phyloP scores from a whole-genome alignment of 2,329 filamentous ascomycete genomes.

The Sporothrix protearum region DNA sequence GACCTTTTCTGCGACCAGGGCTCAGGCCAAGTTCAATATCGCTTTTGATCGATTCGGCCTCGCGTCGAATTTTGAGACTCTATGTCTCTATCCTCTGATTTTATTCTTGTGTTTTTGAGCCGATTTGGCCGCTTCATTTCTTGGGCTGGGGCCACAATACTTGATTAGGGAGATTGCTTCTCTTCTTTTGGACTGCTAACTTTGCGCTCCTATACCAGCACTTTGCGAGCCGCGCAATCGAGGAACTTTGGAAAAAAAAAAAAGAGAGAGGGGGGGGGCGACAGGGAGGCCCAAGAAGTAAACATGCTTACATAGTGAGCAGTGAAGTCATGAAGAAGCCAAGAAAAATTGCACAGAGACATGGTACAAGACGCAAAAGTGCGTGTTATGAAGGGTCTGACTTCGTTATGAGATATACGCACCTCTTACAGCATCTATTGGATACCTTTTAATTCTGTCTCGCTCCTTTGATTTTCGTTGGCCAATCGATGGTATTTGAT shows the following conservation, averaged over 20 bases:
- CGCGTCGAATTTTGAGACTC: not conserved
- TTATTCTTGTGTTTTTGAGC: not conserved
- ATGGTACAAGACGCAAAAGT: not conserved
- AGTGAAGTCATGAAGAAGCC: not conserved
- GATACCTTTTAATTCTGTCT: not conserved
- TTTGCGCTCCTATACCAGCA: not conserved
- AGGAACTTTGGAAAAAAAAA: no score
- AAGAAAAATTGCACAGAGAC: not conserved
- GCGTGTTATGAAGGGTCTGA: not conserved
- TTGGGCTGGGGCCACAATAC: not conserved
- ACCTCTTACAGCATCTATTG: not conserved
- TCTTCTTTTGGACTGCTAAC: not conserved
- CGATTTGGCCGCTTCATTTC: not conserved
- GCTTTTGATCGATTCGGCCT: not conserved
- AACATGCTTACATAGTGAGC: not conserved
- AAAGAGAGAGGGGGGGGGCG: no score
- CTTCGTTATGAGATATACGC: not conserved
- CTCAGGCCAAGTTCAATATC: not conserved
- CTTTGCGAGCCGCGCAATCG: not conserved
- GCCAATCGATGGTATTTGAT: not conserved
- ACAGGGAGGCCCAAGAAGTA: not conserved
- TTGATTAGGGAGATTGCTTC: not conserved
- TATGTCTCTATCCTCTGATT: not conserved
- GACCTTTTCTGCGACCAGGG: slow-evolving; percentile 17
- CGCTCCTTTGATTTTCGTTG: not conserved